phyloP scores from a whole-genome alignment of 2,329 filamentous ascomycete species.

The Ceratocystis colombiana region DNA sequence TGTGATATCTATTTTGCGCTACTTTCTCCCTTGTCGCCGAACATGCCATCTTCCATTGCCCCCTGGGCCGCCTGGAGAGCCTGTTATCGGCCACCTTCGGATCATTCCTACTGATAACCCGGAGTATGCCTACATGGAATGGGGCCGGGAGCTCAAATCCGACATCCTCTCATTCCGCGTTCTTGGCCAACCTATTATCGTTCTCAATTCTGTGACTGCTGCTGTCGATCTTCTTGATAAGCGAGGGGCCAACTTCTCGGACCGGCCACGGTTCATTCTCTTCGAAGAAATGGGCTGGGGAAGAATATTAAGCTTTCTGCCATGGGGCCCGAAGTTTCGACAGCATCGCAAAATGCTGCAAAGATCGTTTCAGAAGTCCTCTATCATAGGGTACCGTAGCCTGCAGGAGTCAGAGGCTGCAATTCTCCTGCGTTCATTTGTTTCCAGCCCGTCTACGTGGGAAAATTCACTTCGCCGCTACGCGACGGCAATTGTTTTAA shows the following conservation, averaged over 20 bases:
- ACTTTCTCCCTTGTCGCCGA: not conserved
- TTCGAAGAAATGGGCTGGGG: constrained; percentile 38
- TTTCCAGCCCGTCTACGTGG: constrained; percentile 30
- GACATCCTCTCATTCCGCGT: constrained; percentile 38
- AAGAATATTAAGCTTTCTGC: constrained; percentile 35
- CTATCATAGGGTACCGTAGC: constrained; percentile 34
- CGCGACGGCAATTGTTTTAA: constrained; percentile 36
- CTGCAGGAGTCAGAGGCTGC: constrained; percentile 37
- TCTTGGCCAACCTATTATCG: constrained; percentile 36
- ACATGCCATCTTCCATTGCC: constrained; percentile 29
- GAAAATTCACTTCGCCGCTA: constrained; percentile 35
- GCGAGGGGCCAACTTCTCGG: constrained; percentile 37
- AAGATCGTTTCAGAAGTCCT: constrained; percentile 36
- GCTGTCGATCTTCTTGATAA: constrained; percentile 39
- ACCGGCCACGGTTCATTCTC: constrained; percentile 38
- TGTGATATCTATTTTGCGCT: not conserved
- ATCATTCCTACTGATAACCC: constrained; percentile 35
- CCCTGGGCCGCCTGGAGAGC: constrained; percentile 33
- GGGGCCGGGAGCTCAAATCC: constrained; percentile 43
- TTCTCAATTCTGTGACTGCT: constrained; percentile 37
- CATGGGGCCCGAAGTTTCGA: constrained; percentile 37
- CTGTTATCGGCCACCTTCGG: constrained; percentile 38
- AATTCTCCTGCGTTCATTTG: constrained; percentile 35
- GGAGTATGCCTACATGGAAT: constrained; percentile 31
- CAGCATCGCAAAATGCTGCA: constrained; percentile 39